Conservation (phyloP, 1,139 yeast genomes). For the Groenewaldozyma auringiensis region DNA sequence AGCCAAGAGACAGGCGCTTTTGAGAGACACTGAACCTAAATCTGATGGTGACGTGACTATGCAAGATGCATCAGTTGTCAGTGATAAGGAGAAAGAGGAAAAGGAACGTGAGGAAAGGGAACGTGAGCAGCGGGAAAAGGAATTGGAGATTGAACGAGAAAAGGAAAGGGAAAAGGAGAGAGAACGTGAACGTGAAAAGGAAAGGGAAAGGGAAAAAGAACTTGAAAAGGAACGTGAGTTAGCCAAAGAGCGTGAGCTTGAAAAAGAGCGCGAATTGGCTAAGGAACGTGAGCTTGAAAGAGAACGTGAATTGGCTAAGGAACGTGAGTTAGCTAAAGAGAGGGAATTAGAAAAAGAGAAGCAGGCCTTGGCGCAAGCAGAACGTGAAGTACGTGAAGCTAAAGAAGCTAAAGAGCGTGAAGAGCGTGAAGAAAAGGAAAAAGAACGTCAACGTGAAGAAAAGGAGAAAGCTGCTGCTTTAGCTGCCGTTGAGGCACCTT, state of each 20-base stretch:
- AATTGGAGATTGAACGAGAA: not conserved
- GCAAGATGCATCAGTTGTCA: not conserved
- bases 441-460: not conserved
- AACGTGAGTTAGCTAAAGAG: not conserved
- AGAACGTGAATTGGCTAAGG: not conserved
- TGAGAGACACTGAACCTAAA: not conserved
- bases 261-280: too few species aligned
- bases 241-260: not conserved
- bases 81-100: too few species aligned
- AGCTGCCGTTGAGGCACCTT: slow-evolving; percentile 51
- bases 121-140: slow-evolving; percentile 10
- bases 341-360: not conserved
- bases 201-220: not conserved
- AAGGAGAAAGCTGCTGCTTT: slow-evolving; percentile 2
- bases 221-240: not conserved
- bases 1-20: slow-evolving; percentile 2
- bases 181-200: not conserved
- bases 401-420: not conserved
- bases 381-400: not conserved
- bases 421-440: not conserved
- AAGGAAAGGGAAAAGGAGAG: not conserved
- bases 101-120: slow-evolving; percentile 1
- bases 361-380: not conserved
- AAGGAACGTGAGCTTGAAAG: not conserved
- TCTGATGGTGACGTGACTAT: not conserved